Evolutionary conservation across 805 yeast species (phyloP), one percentile per base, ranked within the genome.

Genomic region (Torulaspora quercuum): DNA sequence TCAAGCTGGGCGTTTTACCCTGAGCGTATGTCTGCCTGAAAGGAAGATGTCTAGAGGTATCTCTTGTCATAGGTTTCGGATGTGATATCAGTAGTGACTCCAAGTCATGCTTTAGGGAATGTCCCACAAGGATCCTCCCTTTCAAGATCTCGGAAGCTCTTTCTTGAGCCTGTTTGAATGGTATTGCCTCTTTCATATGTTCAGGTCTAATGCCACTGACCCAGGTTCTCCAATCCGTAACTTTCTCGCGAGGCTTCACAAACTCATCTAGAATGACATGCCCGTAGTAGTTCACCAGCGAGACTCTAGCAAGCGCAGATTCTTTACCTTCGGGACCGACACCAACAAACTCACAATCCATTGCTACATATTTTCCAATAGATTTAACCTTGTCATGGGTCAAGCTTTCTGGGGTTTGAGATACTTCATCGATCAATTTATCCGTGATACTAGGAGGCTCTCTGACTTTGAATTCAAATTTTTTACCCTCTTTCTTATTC

Each of bases 261-360:
- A 70, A 89, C 24, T 71, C 65, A 59, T 89, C 97, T 43, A 80
- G 67, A 0, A 89, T 54, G 0, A 76, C 69, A 45, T 75, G 74
- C 0, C 97, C 96, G 52, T 75, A 80, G 56, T 70, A 86, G 55
- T 89, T 87, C 3, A 89, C 96, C 8, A 89, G 65, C 0, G 96
- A 86, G 0, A 88, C 92, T 48, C 97, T 70, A 0, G 95, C 97
- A 10, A 89, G 65, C 1, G 80, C 90, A 4, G 87, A 78, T 29
- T 70, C 76, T 7, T 56, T 41, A 5, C 94, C 94, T 7, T 78
- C 80, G 4, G 73, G 75, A 0, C 95, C 96, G 2, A 83, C 80
- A 7, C 96, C 96, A 2, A 89, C 97, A 67, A 89, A 88, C 52
- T 89, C 97, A 65, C 97, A 88, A 61, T 89, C 97, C 43, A 89